These are phyloP conservation scores for Moelleriella libera DNA, from an alignment of 2,329 filamentous ascomycete species.

Conservation along the genomic window DNA sequence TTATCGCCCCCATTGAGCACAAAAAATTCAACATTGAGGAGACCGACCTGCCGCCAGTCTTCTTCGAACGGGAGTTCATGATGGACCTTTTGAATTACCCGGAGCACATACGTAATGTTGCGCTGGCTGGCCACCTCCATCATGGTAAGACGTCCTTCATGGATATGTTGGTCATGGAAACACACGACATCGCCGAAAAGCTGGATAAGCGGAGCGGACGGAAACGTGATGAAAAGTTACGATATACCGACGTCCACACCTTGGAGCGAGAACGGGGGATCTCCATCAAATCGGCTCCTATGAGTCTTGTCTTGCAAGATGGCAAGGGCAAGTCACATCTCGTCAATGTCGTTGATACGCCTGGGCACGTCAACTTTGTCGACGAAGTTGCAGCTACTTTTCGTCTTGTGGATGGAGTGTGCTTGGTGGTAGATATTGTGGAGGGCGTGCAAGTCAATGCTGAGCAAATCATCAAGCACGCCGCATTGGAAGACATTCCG, in stretches of 20 bases:
- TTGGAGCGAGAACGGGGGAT: conserved; percentile 80
- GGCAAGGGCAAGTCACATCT: conserved; percentile 91
- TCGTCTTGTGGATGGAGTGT: conserved; percentile 79
- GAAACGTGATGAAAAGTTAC: conserved; percentile 74
- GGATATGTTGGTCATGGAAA: conserved; percentile 96
- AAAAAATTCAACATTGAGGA: conserved; percentile 96
- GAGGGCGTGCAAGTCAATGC: conserved; percentile 99
- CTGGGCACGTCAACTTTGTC: conserved; percentile 95
- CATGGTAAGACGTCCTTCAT: conserved; percentile 97
- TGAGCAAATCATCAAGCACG: conserved; percentile 93
- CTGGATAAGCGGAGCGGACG: conserved; percentile 70
- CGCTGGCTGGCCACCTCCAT: conserved; percentile 82
- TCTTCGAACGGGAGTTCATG: conserved; percentile 85
- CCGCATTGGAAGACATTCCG: conserved; percentile 77
- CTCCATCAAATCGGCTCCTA: conserved; percentile 85
- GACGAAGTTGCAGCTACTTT: conserved; percentile 88
- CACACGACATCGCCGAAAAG: conserved; percentile 70
- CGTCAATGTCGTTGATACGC: conserved; percentile 89
- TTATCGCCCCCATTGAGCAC: conserved; percentile 81
- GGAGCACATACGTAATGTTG: conserved; percentile 85
- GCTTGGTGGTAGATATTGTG: conserved; percentile 87
- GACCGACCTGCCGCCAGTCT: conserved; percentile 74
- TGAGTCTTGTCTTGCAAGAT: conserved; percentile 81
- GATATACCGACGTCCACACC: conserved; percentile 87
- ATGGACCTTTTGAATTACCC: conserved; percentile 92